phyloP scores from a whole-genome alignment of 2,329 filamentous ascomycete species.

The Emericellopsis atlantica region DNA sequence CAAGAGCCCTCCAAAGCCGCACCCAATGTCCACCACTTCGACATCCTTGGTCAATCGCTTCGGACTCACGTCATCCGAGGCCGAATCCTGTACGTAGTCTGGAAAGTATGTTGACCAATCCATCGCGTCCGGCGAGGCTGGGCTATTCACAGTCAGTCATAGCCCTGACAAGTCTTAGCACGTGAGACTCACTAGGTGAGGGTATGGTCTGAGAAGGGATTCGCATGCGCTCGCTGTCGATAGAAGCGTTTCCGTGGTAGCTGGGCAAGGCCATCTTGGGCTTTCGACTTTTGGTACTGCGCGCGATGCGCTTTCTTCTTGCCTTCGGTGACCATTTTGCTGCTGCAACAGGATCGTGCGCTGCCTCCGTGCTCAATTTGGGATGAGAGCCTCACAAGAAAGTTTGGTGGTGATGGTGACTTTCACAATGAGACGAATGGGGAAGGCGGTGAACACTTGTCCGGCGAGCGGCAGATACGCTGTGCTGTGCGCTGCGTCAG shows the following conservation, averaged over 20 bases:
- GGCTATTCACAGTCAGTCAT: constrained; percentile 35
- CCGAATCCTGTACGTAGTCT: constrained; percentile 41
- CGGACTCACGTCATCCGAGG: constrained; percentile 15
- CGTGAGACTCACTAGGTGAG: constrained; percentile 61
- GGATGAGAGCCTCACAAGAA: background rate
- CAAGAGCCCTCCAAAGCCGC: constrained; percentile 84
- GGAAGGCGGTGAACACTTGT: background rate
- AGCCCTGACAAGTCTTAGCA: background rate
- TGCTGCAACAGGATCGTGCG: background rate
- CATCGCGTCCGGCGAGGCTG: constrained; percentile 68
- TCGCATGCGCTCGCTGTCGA: constrained; percentile 89
- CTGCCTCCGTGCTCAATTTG: background rate
- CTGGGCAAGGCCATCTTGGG: constrained; percentile 38
- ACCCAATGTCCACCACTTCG: constrained; percentile 92
- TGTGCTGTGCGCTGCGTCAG: no score
- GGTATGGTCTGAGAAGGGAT: constrained; percentile 91
- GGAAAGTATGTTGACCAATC: constrained; percentile 84
- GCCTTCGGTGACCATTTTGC: constrained; percentile 11
- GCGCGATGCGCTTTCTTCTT: constrained; percentile 52
- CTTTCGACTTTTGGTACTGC: constrained; percentile 45
- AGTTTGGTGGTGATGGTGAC: background rate
- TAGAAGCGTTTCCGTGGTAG: constrained; percentile 94
- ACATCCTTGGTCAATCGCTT: constrained; percentile 45
- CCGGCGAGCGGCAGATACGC: background rate
- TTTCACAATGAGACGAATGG: background rate